These are phyloP conservation scores for Whalleya microplaca DNA, from an alignment of 2,329 filamentous ascomycete genomes.

Conservation along the genomic window DNA sequence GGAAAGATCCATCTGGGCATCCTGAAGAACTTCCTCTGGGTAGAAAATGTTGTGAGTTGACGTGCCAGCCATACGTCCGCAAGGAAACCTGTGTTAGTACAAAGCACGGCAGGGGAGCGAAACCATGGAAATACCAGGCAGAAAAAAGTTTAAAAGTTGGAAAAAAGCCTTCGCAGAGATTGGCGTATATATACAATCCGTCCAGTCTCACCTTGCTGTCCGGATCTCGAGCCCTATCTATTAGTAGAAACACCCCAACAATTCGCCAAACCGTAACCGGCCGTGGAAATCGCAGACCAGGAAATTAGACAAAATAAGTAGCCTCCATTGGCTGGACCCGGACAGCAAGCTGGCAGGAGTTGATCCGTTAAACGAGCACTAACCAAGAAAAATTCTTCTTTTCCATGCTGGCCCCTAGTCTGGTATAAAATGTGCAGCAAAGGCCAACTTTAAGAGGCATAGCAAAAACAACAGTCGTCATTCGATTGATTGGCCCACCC, in stretches of 20 bases:
- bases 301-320: slow-evolving; percentile 33
- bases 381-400: slow-evolving; percentile 35
- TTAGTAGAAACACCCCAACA: slow-evolving; percentile 38
- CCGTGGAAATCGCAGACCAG: slow-evolving; percentile 34
- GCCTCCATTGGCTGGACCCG: slow-evolving; percentile 41
- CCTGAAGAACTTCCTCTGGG: background rate
- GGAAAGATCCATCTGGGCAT: background rate
- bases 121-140: slow-evolving; percentile 32
- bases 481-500: slow-evolving; percentile 35
- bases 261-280: slow-evolving; percentile 36
- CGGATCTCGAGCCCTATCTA: slow-evolving; percentile 46
- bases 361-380: slow-evolving; percentile 34
- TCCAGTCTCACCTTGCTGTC: slow-evolving; percentile 58
- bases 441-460: slow-evolving; percentile 34
- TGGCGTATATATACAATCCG: slow-evolving; percentile 58
- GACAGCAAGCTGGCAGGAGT: slow-evolving; percentile 44
- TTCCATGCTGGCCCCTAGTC: slow-evolving; percentile 36
- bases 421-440: slow-evolving; percentile 34
- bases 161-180: slow-evolving; percentile 45
- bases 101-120: slow-evolving; percentile 10
- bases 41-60: background rate
- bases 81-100: slow-evolving; percentile 20
- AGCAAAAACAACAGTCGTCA: slow-evolving; percentile 35
- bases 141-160: slow-evolving; percentile 27
- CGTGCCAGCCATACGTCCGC: background rate